Evolutionary conservation across 768 basidiomycete genomes (phyloP).

Genomic region (Calvatia gigantea): DNA sequence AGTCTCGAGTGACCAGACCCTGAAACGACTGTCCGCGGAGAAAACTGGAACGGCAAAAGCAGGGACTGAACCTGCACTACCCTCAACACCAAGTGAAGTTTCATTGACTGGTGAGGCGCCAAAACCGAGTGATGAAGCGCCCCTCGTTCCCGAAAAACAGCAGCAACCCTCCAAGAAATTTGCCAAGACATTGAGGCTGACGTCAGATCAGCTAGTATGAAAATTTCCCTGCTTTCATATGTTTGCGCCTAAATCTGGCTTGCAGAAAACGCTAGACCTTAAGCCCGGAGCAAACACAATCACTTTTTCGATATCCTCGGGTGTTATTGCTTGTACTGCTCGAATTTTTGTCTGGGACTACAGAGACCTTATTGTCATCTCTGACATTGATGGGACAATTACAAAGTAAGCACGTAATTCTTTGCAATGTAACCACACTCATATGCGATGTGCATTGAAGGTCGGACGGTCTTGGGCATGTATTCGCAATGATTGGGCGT

Average conservation of each 20-base stretch:
- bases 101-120: background rate
- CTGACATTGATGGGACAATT: slow-evolving; percentile 98
- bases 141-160: slow-evolving; percentile 13
- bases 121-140: slow-evolving; percentile 7
- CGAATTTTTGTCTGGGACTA: slow-evolving; percentile 95
- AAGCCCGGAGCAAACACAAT: slow-evolving; percentile 88
- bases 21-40: background rate
- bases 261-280: slow-evolving; percentile 81
- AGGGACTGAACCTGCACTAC: slow-evolving; percentile 39
- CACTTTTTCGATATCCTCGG: slow-evolving; percentile 89
- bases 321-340: slow-evolving; percentile 81
- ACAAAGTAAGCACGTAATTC: slow-evolving; percentile 67
- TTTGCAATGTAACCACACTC: background rate
- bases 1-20: background rate
- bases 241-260: background rate
- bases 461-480: slow-evolving; percentile 93
- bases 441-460: slow-evolving; percentile 34
- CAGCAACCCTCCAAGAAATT: slow-evolving; percentile 45
- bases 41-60: background rate
- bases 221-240: background rate
- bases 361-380: slow-evolving; percentile 87
- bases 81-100: slow-evolving; percentile 30
- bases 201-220: slow-evolving; percentile 90
- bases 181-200: slow-evolving; percentile 89
- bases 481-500: slow-evolving; percentile 95